Evolutionary conservation across 495 filamentous ascomycete species (phyloP).

Genomic region (Trichocladium uniseriatum): DNA sequence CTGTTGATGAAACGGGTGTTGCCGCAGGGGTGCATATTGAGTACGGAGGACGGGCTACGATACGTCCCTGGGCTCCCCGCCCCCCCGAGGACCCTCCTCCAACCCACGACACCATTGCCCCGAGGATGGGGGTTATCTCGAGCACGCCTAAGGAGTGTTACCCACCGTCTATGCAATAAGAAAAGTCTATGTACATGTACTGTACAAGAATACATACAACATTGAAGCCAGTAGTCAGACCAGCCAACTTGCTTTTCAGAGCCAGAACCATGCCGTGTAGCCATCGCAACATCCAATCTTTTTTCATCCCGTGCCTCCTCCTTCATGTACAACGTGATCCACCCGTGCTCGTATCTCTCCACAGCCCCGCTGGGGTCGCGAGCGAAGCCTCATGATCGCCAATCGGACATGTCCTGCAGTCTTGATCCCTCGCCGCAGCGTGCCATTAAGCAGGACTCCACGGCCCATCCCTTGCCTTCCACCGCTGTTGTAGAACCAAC

Average conservation of each 20-base stretch:
- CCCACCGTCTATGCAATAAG: too few relatives aligned
- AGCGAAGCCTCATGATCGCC: neutral
- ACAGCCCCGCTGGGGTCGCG: neutral
- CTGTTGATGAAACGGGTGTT: neutral
- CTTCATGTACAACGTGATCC: constrained; percentile 5
- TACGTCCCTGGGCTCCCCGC: neutral
- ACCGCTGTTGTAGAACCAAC: neutral
- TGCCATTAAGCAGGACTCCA: neutral
- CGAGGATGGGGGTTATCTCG: too few relatives aligned
- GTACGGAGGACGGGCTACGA: neutral
- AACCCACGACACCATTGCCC: too few relatives aligned
- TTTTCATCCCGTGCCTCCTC: neutral
- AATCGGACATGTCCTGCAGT: neutral
- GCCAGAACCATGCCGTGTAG: constrained; percentile 7
- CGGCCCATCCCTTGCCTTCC: neutral
- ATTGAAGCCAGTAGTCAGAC: constrained; percentile 3
- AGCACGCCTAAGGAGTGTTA: too few relatives aligned
- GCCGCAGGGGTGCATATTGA: neutral
- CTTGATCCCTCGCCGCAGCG: neutral
- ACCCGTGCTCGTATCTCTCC: constrained; percentile 9
- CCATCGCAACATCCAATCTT: constrained; percentile 2
- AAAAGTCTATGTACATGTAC: too few relatives aligned
- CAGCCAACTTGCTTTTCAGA: constrained; percentile 7
- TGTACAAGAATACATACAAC: neutral
- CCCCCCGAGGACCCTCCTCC: too few relatives aligned